Percentiles rank a stretch among this genome's conserved stretches.
Conservation (phyloP, 108 stramenopile genomes). For the Pseudonitzschia multistriata region DNA sequence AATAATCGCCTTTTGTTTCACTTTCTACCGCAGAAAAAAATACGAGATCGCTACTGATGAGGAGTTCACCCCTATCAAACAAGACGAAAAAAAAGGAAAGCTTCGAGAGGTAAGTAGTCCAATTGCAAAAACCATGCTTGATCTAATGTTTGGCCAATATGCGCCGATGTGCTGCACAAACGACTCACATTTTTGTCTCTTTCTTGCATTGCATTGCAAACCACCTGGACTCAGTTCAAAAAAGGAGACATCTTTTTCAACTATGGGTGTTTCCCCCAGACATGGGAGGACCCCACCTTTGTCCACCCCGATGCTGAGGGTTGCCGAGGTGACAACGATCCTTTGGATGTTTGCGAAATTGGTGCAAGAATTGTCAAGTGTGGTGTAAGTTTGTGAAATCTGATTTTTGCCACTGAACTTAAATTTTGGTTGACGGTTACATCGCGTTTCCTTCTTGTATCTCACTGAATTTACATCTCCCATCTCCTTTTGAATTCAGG, state of each 20-base stretch:
- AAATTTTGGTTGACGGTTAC: background rate
- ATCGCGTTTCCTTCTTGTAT: background rate
- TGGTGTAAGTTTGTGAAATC: conserved; percentile 54
- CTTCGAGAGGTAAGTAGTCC: conserved; percentile 80
- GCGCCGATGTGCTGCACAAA: no score
- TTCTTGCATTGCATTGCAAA: background rate
- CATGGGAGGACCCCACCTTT: conserved; percentile 97
- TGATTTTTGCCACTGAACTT: background rate
- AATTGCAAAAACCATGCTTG: no score
- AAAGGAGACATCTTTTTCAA: conserved; percentile 98
- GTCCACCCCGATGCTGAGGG: conserved; percentile 91
- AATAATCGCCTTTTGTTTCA: background rate
- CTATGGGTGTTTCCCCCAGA: conserved; percentile 97
- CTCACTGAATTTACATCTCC: background rate
- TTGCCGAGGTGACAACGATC: conserved; percentile 89
- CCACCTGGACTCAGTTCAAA: conserved; percentile 60
- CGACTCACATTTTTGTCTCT: background rate
- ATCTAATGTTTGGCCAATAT: background rate
- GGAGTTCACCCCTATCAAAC: conserved; percentile 95
- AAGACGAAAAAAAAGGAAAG: conserved; percentile 92
- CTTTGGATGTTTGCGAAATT: conserved; percentile 93
- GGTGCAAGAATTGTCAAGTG: conserved; percentile 69
- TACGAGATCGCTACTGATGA: conserved; percentile 95
- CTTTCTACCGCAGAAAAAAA: conserved; percentile 80
- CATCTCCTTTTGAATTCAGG: conserved; percentile 31